Conservation (phyloP, 495 filamentous ascomycete genomes). For the Tetracladium setigerum region DNA sequence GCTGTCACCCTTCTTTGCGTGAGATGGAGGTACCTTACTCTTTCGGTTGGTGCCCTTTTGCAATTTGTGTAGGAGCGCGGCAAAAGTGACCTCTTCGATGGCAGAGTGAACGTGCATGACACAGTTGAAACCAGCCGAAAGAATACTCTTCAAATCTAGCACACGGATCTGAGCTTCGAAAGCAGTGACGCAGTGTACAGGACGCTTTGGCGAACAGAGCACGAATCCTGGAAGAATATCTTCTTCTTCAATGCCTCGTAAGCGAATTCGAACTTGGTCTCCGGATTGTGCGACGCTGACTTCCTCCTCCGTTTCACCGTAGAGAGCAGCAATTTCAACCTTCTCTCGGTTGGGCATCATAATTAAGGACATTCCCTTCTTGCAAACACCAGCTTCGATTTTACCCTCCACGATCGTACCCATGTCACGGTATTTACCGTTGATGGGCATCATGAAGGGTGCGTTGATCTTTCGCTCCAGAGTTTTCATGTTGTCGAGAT, state of each 20-base stretch:
- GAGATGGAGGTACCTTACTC: slow-evolving; percentile 86
- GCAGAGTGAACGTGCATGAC: slow-evolving; percentile 87
- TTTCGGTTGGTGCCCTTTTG: slow-evolving; percentile 94
- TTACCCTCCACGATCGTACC: slow-evolving; percentile 97
- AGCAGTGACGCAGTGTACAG: slow-evolving; percentile 78
- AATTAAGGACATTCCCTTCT: slow-evolving; percentile 71
- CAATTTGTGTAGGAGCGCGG: slow-evolving; percentile 79
- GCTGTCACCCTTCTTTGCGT: slow-evolving; percentile 84
- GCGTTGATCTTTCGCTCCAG: slow-evolving; percentile 95
- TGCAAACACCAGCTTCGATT: slow-evolving; percentile 86
- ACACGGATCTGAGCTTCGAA: slow-evolving; percentile 97
- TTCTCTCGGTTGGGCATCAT: slow-evolving; percentile 94
- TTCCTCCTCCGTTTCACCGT: slow-evolving; percentile 96
- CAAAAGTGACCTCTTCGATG: slow-evolving; percentile 91
- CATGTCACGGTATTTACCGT: slow-evolving; percentile 93
- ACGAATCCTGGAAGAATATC: slow-evolving; percentile 97
- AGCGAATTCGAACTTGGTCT: slow-evolving; percentile 88
- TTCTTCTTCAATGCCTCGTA: slow-evolving; percentile 94
- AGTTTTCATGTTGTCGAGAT: slow-evolving; percentile 81
- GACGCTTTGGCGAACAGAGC: slow-evolving; percentile 82
- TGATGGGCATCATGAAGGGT: slow-evolving; percentile 98
- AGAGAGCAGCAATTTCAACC: slow-evolving; percentile 72
- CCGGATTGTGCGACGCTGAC: slow-evolving; percentile 71
- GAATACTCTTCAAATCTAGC: slow-evolving; percentile 90
- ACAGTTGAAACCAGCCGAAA: slow-evolving; percentile 84